A percentile compares a stretch with the other conserved stretches of the same genome.
Evolutionary conservation across 495 filamentous ascomycete species (phyloP).

Genomic region (Achaetomiella virescens): DNA sequence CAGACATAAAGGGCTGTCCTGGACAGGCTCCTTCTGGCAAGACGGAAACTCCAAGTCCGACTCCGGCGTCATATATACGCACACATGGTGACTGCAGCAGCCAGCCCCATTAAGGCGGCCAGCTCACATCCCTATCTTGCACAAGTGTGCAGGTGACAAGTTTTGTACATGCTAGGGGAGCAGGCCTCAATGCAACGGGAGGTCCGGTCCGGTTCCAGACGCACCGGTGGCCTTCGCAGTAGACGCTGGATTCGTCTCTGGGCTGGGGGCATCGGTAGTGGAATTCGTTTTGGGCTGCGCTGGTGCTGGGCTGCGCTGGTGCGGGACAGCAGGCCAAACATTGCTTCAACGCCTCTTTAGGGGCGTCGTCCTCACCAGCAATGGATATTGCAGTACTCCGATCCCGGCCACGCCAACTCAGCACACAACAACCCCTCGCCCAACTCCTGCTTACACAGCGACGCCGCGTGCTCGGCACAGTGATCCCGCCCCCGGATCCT

Average conservation of each 20-base stretch:
- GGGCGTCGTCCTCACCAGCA: background rate
- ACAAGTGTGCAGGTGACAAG: background rate
- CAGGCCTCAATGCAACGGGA: background rate
- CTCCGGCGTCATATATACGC: background rate
- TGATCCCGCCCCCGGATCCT: background rate
- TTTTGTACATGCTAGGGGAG: background rate
- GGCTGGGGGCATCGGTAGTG: background rate
- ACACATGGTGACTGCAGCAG: background rate
- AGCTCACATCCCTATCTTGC: background rate
- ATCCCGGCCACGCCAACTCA: background rate
- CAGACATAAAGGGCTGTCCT: background rate
- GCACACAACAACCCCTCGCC: background rate
- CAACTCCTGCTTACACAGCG: background rate
- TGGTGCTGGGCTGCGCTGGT: background rate
- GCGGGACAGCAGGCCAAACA: too few species aligned
- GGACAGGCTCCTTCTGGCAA: background rate
- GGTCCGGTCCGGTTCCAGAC: background rate
- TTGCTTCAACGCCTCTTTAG: too few species aligned
- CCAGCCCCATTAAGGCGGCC: background rate
- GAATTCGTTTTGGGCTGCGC: background rate
- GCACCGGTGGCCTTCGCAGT: background rate
- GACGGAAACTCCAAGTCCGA: background rate
- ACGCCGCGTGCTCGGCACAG: background rate
- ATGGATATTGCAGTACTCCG: background rate
- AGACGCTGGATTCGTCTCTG: background rate